Base-by-base conservation (phyloP, 1,284 basidiomycete genomes). In the Malassezia equina region DNA sequence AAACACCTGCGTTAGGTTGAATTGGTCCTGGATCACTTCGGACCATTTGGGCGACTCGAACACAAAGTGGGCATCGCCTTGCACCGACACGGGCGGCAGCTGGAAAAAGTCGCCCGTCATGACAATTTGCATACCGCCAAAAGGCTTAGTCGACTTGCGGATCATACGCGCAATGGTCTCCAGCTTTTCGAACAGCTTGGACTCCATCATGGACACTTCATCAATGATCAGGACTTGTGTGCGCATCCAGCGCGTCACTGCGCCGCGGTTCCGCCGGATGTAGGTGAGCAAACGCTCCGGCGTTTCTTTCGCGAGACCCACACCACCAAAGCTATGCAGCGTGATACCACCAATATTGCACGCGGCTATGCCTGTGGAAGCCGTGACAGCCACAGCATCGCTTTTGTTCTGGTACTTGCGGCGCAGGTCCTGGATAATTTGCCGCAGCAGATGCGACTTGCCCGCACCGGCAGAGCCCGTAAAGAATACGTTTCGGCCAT, bases 51-150 rank as follows among this genome's bases (percentile, higher is more conserved):
- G 77, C 6, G 90, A 88, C 67, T 99, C 90, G 69, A 99, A 57
- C 40, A 57, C 69, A 43, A 69, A 71, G 11, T 64, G 67, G 32
- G 61, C 48, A n/a, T 55, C 58, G 7, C 56, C 52, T n/a, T 50
- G 80, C 59, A 50, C 69, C 68, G 80, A 79, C 6, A 99, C 90
- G 0, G 94, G 93, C 1, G 94, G 94, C 6, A 99, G 79, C 75
- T 99, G 91, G 77, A 89, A 94, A 77, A 96, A 98, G 73, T 98
- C 91, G 21, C 91, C 91, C 0, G 89, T 91, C 12, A 94, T 80
- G 59, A 91, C 82, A 57, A 99, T 77, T 84, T 91, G 84, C 28
- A 98, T 91, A 1, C 91, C 93, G n/a, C 94, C 93, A 62, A 95
- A 98, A 0, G 91, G 62, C 55, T 78, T 82, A 4, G 60, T 57